Conservation (phyloP, 441 rosid species). For the Arabidopsis lyrata region DNA sequence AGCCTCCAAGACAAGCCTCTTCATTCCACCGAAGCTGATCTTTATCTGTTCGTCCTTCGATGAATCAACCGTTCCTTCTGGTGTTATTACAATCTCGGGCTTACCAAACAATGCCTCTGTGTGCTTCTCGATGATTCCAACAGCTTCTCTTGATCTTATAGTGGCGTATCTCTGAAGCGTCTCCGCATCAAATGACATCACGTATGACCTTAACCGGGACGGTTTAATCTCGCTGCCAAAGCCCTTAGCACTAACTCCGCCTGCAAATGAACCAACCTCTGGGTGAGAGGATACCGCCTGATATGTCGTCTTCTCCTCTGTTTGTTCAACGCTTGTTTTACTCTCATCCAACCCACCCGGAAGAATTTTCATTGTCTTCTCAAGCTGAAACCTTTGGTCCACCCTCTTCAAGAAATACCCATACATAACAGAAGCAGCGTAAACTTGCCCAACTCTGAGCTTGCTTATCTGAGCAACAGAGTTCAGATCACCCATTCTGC, state of each 20-base stretch:
- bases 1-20: slow-evolving; percentile 91
- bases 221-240: slow-evolving; percentile 65
- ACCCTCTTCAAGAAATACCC: slow-evolving; percentile 93
- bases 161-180: slow-evolving; percentile 90
- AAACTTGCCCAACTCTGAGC: slow-evolving; percentile 91
- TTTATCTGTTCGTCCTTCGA: slow-evolving; percentile 75
- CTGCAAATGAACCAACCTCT: slow-evolving; percentile 64
- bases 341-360: slow-evolving; percentile 52
- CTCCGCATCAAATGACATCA: slow-evolving; percentile 92
- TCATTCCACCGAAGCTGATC: slow-evolving; percentile 87
- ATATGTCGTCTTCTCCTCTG: slow-evolving; percentile 41
- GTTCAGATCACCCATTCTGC: slow-evolving; percentile 58
- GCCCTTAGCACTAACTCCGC: slow-evolving; percentile 63
- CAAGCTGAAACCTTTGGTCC: slow-evolving; percentile 95
- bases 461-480: slow-evolving; percentile 85
- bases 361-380: slow-evolving; percentile 84
- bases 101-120: slow-evolving; percentile 93
- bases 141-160: slow-evolving; percentile 89
- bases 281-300: slow-evolving; percentile 66
- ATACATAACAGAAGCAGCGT: slow-evolving; percentile 96
- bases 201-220: slow-evolving; percentile 73
- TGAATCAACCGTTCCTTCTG: slow-evolving; percentile 77
- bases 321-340: slow-evolving; percentile 46
- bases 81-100: slow-evolving; percentile 78
- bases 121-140: slow-evolving; percentile 89